Percentiles rank a stretch among this genome's conserved stretches.
Conservation (phyloP, 2,329 filamentous ascomycete genomes). For the Beauveria sp. region DNA sequence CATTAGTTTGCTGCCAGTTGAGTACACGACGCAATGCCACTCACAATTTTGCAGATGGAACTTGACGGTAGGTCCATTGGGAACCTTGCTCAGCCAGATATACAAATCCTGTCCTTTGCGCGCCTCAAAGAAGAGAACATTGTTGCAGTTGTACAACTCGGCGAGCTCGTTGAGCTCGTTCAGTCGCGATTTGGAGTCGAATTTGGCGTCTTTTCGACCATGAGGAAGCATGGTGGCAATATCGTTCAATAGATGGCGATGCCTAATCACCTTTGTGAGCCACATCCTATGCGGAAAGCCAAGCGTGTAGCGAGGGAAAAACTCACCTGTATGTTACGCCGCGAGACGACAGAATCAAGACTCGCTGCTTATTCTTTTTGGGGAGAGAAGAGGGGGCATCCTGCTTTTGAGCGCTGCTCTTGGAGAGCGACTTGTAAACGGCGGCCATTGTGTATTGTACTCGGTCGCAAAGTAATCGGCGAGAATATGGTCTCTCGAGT, state of each 20-base stretch:
- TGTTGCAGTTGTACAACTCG: slow-evolving; percentile 86
- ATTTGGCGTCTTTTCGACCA: slow-evolving; percentile 88
- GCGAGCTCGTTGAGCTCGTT: slow-evolving; percentile 69
- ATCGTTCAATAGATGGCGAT: slow-evolving; percentile 88
- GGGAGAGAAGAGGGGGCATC: slow-evolving; percentile 41
- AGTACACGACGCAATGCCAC: slow-evolving; percentile 16
- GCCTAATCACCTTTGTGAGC: slow-evolving; percentile 42
- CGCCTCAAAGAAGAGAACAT: slow-evolving; percentile 90
- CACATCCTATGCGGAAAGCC: not conserved
- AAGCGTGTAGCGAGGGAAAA: not conserved
- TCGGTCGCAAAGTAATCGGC: not conserved
- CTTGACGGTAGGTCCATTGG: slow-evolving; percentile 55
- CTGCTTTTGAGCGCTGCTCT: slow-evolving; percentile 42
- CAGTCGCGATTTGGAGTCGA: slow-evolving; percentile 89
- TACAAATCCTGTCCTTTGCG: slow-evolving; percentile 93
- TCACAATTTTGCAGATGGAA: slow-evolving; percentile 72
- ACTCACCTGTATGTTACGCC: slow-evolving; percentile 79
- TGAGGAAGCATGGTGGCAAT: slow-evolving; percentile 84
- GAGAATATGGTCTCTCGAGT: not conserved
- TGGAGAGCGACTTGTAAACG: slow-evolving; percentile 68
- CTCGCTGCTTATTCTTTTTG: slow-evolving; percentile 63
- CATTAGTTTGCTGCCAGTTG: slow-evolving; percentile 17
- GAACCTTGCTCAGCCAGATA: slow-evolving; percentile 84
- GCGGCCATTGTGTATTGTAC: slow-evolving; percentile 50
- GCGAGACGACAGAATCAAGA: slow-evolving; percentile 85